Evolutionary conservation across 805 yeast genomes (phyloP).

Genomic region (Starmerella ratchasimensis): DNA sequence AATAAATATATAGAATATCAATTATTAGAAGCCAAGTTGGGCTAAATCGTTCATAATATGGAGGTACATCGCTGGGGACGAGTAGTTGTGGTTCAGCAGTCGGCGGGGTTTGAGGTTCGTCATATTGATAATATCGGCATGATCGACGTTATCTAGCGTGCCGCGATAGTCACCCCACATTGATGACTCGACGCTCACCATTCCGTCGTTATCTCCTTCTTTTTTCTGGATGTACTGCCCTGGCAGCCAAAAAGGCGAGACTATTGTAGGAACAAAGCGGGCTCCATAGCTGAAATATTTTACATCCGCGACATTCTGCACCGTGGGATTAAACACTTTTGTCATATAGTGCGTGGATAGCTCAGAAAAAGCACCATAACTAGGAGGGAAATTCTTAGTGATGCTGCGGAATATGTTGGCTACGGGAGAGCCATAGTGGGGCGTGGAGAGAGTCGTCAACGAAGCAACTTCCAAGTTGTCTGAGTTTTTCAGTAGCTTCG

Average conservation of each 20-base stretch:
- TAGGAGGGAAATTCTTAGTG: slow-evolving; percentile 20
- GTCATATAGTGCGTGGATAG: slow-evolving; percentile 44
- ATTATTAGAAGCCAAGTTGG: slow-evolving; percentile 41
- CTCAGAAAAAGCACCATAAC: slow-evolving; percentile 39
- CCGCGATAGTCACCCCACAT: slow-evolving; percentile 80
- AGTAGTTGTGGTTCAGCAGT: slow-evolving; percentile 32
- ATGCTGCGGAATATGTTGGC: slow-evolving; percentile 49
- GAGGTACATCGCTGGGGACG: slow-evolving; percentile 56
- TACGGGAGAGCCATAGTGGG: slow-evolving; percentile 74
- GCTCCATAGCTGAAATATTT: slow-evolving; percentile 79
- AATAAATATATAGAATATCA: no score
- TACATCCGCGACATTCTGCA: slow-evolving; percentile 46
- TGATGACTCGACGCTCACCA: slow-evolving; percentile 65
- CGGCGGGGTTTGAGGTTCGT: slow-evolving; percentile 23
- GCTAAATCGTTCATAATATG: slow-evolving; percentile 54
- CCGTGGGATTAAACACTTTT: slow-evolving; percentile 37
- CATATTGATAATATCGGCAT: slow-evolving; percentile 74
- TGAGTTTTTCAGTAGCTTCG: slow-evolving; percentile 34
- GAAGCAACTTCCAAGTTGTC: slow-evolving; percentile 44
- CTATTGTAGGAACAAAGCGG: slow-evolving; percentile 45
- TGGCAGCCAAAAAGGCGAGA: slow-evolving; percentile 45
- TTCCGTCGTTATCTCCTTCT: slow-evolving; percentile 65
- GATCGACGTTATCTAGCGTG: slow-evolving; percentile 65
- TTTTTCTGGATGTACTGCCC: slow-evolving; percentile 45
- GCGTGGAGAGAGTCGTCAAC: slow-evolving; percentile 74